Conservation (phyloP, 2,329 filamentous ascomycete species). For the Fusarium bulbicola region DNA sequence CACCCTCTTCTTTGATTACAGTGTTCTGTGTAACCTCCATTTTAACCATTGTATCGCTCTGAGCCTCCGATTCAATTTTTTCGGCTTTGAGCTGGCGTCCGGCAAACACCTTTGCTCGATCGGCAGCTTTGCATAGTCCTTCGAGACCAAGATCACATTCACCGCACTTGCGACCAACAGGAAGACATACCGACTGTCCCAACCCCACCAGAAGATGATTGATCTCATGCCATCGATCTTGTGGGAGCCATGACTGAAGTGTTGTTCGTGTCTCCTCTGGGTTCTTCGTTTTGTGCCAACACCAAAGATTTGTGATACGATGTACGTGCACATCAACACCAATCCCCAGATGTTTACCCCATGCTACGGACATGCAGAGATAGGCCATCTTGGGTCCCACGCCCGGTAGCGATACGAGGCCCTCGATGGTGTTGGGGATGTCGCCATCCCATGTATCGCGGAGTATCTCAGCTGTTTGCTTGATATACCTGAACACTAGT, state of each 20-base stretch:
- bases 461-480: constrained; percentile 77
- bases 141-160: constrained; percentile 82
- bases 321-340: constrained; percentile 96
- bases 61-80: constrained; percentile 38
- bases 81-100: constrained; percentile 58
- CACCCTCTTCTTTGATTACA: constrained; percentile 44
- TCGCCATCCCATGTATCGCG: constrained; percentile 76
- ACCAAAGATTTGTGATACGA: constrained; percentile 93
- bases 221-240: constrained; percentile 89
- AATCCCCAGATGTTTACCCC: constrained; percentile 71
- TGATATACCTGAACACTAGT: constrained; percentile 64
- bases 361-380: constrained; percentile 81
- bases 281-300: constrained; percentile 83
- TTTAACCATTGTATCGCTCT: constrained; percentile 36
- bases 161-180: constrained; percentile 81
- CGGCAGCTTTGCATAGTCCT: constrained; percentile 79
- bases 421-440: constrained; percentile 81
- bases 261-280: constrained; percentile 83
- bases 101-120: constrained; percentile 69
- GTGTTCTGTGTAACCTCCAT: constrained; percentile 34
- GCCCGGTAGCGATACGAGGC: constrained; percentile 80
- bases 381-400: constrained; percentile 97
- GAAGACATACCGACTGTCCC: constrained; percentile 86
- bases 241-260: constrained; percentile 84
- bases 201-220: constrained; percentile 89